Percentiles rank a stretch among this genome's conserved stretches.
Conservation (phyloP, 2,329 filamentous ascomycete genomes). For the Colletotrichum liaoningense region DNA sequence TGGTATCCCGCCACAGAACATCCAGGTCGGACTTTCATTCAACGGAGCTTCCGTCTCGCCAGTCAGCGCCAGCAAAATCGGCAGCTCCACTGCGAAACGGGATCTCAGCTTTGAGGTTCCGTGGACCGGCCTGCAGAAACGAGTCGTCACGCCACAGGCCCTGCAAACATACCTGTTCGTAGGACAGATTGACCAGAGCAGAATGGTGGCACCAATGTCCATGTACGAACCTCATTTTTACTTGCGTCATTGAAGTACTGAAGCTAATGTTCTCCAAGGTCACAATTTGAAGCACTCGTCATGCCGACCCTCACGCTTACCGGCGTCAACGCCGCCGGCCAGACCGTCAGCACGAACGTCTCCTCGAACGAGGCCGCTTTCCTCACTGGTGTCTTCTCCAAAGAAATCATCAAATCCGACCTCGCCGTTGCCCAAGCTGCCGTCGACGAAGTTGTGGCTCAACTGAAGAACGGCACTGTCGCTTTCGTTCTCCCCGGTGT, state of each 20-base stretch:
- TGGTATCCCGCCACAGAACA: conserved; percentile 61
- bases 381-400: conserved; percentile 76
- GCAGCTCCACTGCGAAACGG: conserved; percentile 40
- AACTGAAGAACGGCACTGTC: conserved; percentile 62
- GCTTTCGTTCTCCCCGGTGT: conserved; percentile 78
- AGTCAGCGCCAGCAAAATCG: conserved; percentile 46
- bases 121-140: conserved; percentile 29
- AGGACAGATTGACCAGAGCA: conserved; percentile 71
- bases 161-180: conserved; percentile 76
- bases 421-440: conserved; percentile 60
- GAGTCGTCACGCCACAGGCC: conserved; percentile 48
- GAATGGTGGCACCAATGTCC: conserved; percentile 66
- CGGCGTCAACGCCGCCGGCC: conserved; percentile 63
- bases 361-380: conserved; percentile 79
- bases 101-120: conserved; percentile 19
- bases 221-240: conserved; percentile 61
- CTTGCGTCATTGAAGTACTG: not conserved
- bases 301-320: conserved; percentile 76
- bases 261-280: conserved; percentile 51
- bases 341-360: conserved; percentile 70
- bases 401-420: conserved; percentile 64
- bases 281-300: conserved; percentile 70
- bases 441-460: conserved; percentile 58
- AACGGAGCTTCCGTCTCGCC: conserved; percentile 63
- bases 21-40: conserved; percentile 67